Conservation (phyloP, 1,284 basidiomycete species). For the Coriolopsis trogii region DNA sequence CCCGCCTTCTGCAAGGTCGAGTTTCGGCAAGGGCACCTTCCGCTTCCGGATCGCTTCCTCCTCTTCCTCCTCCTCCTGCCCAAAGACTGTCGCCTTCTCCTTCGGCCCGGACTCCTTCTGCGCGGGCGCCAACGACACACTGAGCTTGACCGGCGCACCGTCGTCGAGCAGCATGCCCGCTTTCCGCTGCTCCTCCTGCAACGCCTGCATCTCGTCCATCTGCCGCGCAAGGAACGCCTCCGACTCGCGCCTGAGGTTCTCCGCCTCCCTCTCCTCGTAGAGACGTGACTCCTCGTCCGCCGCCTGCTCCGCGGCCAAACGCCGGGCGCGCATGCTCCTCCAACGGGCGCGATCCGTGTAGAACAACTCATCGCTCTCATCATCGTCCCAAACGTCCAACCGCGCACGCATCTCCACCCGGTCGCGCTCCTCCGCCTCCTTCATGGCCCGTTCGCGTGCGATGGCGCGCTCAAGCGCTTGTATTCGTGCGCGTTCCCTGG, state of each 20-base stretch:
- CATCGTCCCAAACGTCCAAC: slow-evolving; percentile 87
- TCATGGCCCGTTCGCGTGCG: slow-evolving; percentile 67
- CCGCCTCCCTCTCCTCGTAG: slow-evolving; percentile 82
- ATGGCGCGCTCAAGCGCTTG: slow-evolving; percentile 76
- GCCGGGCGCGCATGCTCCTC: slow-evolving; percentile 69
- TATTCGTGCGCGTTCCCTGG: slow-evolving; percentile 77
- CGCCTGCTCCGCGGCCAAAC: slow-evolving; percentile 73
- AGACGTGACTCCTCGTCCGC: slow-evolving; percentile 82
- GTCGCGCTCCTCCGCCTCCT: slow-evolving; percentile 77
- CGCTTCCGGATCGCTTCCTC: slow-evolving; percentile 75
- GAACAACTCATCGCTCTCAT: slow-evolving; percentile 85
- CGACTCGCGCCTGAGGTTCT: slow-evolving; percentile 82
- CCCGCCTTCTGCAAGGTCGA: slow-evolving; percentile 81
- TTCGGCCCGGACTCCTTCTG: slow-evolving; percentile 49
- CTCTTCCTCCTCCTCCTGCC: slow-evolving; percentile 86
- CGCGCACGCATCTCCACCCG: slow-evolving; percentile 70
- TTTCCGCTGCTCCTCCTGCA: slow-evolving; percentile 86
- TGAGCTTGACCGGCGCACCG: slow-evolving; percentile 83
- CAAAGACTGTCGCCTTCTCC: slow-evolving; percentile 66
- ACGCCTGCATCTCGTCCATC: slow-evolving; percentile 88
- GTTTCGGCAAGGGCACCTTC: slow-evolving; percentile 80
- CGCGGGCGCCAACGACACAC: slow-evolving; percentile 64
- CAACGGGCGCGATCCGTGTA: slow-evolving; percentile 85
- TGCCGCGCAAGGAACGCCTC: slow-evolving; percentile 87
- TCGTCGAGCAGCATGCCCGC: slow-evolving; percentile 90